A percentile compares a stretch with the other conserved stretches of the same genome.
Evolutionary conservation across 2,329 filamentous ascomycete genomes (phyloP).

Genomic region (Ophiostoma perfectum): DNA sequence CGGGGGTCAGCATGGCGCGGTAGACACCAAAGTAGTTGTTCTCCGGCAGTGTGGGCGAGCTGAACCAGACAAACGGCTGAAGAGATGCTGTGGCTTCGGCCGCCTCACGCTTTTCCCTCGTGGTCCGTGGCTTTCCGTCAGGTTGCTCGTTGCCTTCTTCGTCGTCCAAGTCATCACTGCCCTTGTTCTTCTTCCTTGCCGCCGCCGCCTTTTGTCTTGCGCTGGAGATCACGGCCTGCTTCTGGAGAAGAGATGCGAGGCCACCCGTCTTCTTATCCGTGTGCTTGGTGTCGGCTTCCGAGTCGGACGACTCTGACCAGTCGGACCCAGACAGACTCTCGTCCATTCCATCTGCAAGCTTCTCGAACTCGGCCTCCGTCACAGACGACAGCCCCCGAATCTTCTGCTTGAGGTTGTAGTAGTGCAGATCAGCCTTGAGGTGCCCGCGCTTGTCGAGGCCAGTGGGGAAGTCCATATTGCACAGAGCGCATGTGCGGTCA

Average conservation of each 20-base stretch:
- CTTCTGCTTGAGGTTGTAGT: slow-evolving; percentile 92
- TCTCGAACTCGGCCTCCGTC: slow-evolving; percentile 78
- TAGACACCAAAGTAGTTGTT: slow-evolving; percentile 85
- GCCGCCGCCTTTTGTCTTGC: slow-evolving; percentile 5
- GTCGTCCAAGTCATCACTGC: slow-evolving; percentile 28
- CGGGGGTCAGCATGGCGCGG: slow-evolving; percentile 67
- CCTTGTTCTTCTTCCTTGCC: slow-evolving; percentile 30
- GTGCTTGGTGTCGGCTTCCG: slow-evolving; percentile 39
- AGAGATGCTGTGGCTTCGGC: slow-evolving; percentile 44
- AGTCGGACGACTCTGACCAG: slow-evolving; percentile 67
- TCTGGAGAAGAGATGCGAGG: slow-evolving; percentile 71
- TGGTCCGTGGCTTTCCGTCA: slow-evolving; percentile 37
- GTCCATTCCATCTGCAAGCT: slow-evolving; percentile 75
- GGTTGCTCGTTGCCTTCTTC: slow-evolving; percentile 44
- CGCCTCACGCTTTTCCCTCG: slow-evolving; percentile 47
- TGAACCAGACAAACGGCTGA: slow-evolving; percentile 68
- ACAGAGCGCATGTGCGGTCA: slow-evolving; percentile 63
- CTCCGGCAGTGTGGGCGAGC: slow-evolving; percentile 64
- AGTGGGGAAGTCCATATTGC: slow-evolving; percentile 63
- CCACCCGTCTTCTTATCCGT: slow-evolving; percentile 14
- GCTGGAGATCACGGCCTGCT: slow-evolving; percentile 64
- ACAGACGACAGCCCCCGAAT: slow-evolving; percentile 67
- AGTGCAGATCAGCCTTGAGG: slow-evolving; percentile 82
- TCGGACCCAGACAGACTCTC: slow-evolving; percentile 90
- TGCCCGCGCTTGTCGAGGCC: slow-evolving; percentile 80